Evolutionary conservation across 352 stramenopile genomes (phyloP).

Genomic region (Phytophthora boehmeriae): DNA sequence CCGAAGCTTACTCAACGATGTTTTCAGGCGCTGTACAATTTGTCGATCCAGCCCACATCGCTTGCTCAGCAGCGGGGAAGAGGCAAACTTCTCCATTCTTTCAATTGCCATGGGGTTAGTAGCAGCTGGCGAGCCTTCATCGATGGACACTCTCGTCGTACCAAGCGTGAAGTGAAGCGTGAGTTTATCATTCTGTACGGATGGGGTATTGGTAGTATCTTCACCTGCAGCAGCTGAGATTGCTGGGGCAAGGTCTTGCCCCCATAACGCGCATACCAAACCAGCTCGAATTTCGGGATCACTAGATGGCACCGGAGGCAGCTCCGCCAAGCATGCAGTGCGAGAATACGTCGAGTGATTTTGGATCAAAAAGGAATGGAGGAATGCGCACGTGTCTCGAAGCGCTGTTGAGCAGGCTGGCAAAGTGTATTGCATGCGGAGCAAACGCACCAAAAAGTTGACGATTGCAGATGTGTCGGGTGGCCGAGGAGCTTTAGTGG

Average conservation of each 20-base stretch:
- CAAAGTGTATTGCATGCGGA: constrained; percentile 54
- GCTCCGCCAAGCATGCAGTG: constrained; percentile 49
- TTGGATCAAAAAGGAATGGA: constrained; percentile 68
- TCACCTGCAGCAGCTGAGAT: constrained; percentile 16
- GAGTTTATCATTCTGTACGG: constrained; percentile 14
- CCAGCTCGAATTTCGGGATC: constrained; percentile 71
- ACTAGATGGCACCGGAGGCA: constrained; percentile 44
- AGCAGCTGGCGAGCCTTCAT: constrained; percentile 14
- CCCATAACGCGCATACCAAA: constrained; percentile 64
- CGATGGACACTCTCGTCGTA: constrained; percentile 45
- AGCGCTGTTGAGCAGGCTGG: constrained; percentile 33
- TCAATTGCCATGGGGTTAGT: constrained; percentile 24
- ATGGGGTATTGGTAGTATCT: not conserved
- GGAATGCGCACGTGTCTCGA: constrained; percentile 39
- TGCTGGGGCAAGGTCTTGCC: constrained; percentile 59
- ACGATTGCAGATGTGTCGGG: constrained; percentile 34
- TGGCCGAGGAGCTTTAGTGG: constrained; percentile 6
- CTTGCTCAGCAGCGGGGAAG: constrained; percentile 59
- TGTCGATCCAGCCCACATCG: constrained; percentile 35
- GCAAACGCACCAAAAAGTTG: constrained; percentile 67
- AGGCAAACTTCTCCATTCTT: constrained; percentile 56
- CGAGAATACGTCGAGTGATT: constrained; percentile 66
- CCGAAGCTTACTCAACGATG: constrained; percentile 48
- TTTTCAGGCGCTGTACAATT: constrained; percentile 35
- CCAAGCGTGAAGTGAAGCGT: constrained; percentile 73